Evolutionary conservation across 2,329 filamentous ascomycete genomes (phyloP).

Genomic region (Rachicladosporium sp.): DNA sequence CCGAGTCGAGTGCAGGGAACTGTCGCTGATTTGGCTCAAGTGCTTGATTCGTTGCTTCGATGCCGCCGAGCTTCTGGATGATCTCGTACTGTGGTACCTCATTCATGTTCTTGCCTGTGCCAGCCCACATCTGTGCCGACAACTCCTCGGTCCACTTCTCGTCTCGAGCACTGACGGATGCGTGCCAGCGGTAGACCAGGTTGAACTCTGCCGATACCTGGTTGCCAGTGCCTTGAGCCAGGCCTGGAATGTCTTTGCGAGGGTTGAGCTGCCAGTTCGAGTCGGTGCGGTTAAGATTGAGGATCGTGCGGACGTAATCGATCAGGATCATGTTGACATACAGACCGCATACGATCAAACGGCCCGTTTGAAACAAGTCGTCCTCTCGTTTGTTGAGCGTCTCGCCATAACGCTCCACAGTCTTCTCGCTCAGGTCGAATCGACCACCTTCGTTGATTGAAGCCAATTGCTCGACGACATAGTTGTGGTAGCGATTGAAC

Average conservation of each 20-base stretch:
- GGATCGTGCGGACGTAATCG: conserved; percentile 42
- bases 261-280: conserved; percentile 34
- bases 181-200: conserved; percentile 41
- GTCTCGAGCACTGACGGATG: conserved; percentile 31
- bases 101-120: conserved; percentile 7
- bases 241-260: conserved; percentile 27
- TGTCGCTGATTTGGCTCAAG: conserved; percentile 19
- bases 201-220: conserved; percentile 43
- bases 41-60: conserved; percentile 17
- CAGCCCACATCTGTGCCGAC: conserved; percentile 21
- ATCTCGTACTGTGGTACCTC: conserved; percentile 16
- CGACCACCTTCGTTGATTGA: conserved; percentile 75
- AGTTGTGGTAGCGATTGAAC: conserved; percentile 71
- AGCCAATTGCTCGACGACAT: conserved; percentile 66
- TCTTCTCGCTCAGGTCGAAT: conserved; percentile 57
- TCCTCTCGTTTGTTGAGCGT: conserved; percentile 28
- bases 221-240: conserved; percentile 33
- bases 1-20: conserved; percentile 21
- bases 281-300: conserved; percentile 35
- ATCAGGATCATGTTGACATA: conserved; percentile 43
- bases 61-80: conserved; percentile 17
- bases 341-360: conserved; percentile 40
- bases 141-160: conserved; percentile 33
- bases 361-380: conserved; percentile 40
- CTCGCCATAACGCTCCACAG: conserved; percentile 22